Conservation (phyloP, 768 basidiomycete species). For the Heimioporus sp. region DNA sequence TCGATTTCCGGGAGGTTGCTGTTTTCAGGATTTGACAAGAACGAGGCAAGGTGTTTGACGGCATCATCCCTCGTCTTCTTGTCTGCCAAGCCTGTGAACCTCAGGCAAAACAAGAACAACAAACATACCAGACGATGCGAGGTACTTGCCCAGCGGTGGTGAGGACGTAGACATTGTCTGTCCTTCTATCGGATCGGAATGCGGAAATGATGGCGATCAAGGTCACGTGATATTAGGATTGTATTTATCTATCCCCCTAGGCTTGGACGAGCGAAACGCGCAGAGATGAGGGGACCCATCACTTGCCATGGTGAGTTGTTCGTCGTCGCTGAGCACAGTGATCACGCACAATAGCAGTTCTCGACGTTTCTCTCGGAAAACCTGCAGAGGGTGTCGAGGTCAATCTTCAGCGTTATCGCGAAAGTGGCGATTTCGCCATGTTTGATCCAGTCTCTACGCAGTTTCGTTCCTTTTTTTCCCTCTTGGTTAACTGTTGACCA, state of each 20-base stretch:
- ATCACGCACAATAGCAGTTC: conserved; percentile 47
- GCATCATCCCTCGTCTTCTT: conserved; percentile 93
- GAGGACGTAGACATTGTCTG: conserved; percentile 25
- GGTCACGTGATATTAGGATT: conserved; percentile 7
- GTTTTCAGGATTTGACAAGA: conserved; percentile 66
- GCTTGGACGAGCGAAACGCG: too few relatives aligned
- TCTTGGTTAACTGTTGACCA: background rate
- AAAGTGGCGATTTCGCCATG: conserved; percentile 36
- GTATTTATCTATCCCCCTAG: background rate
- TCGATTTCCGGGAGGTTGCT: conserved; percentile 67
- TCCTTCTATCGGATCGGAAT: conserved; percentile 15
- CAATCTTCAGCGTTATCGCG: conserved; percentile 52
- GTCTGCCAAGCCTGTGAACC: conserved; percentile 44
- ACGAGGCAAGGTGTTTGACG: conserved; percentile 70
- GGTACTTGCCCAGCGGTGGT: conserved; percentile 81
- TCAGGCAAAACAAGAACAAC: background rate
- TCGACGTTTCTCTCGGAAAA: conserved; percentile 81
- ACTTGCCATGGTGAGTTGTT: conserved; percentile 78
- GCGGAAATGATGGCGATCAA: conserved; percentile 5
- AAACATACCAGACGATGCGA: conserved; percentile 83
- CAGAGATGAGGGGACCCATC: conserved; percentile 67
- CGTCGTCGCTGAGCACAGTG: background rate
- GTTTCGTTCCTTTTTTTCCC: conserved; percentile 38
- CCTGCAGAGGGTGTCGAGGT: conserved; percentile 74
- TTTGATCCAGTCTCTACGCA: conserved; percentile 59